phyloP scores from a whole-genome alignment of 176 grass and related monocot genomes.

The Puya raimondii region DNA sequence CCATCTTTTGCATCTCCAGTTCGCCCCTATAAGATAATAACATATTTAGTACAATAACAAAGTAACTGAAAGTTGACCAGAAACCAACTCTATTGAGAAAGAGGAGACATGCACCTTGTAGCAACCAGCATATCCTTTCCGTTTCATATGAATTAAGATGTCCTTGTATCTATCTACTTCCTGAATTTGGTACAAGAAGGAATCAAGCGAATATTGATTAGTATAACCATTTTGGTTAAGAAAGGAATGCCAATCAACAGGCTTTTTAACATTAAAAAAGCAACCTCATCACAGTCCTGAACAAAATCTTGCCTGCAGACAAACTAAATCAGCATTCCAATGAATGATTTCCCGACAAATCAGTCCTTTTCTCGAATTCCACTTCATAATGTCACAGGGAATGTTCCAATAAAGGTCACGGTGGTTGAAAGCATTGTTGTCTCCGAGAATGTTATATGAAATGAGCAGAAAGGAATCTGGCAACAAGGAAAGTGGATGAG shows the following conservation, averaged over 20 bases:
- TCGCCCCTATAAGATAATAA: conserved; percentile 34
- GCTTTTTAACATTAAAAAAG: neutral
- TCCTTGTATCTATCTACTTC: conserved; percentile 75
- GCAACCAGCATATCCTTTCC: conserved; percentile 51
- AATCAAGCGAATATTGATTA: neutral
- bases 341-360: conserved; percentile 64
- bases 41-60: conserved; percentile 7
- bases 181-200: conserved; percentile 16
- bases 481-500: neutral
- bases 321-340: conserved; percentile 68
- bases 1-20: conserved; percentile 68
- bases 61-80: conserved; percentile 9
- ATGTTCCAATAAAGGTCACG: conserved; percentile 56
- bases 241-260: neutral
- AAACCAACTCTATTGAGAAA: neutral
- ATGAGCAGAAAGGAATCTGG: conserved; percentile 63
- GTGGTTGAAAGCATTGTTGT: conserved; percentile 51
- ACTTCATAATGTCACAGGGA: conserved; percentile 48
- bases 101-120: conserved; percentile 50
- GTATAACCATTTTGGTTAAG: neutral
- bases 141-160: conserved; percentile 39
- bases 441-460: conserved; percentile 89
- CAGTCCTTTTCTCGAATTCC: conserved; percentile 63
- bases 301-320: conserved; percentile 58
- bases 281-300: conserved; percentile 6